Evolutionary conservation across 2,329 filamentous ascomycete genomes (phyloP).

Genomic region (Exophiala phaeomuriformis): DNA sequence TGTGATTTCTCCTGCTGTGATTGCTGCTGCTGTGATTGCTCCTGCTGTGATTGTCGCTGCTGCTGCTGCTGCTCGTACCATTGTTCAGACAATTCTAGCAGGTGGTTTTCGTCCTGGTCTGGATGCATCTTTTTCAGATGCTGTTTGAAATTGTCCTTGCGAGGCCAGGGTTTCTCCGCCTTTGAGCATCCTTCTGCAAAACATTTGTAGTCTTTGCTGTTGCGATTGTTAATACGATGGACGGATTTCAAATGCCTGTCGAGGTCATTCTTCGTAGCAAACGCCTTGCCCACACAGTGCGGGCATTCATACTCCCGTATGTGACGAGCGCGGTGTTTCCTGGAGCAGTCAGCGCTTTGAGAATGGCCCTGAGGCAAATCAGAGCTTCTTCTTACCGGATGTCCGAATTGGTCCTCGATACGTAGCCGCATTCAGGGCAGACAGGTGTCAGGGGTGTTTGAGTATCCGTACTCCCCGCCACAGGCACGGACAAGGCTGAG

Average conservation of each 20-base stretch:
- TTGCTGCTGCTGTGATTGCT: background rate
- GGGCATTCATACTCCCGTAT: constrained; percentile 59
- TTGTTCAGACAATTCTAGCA: constrained; percentile 41
- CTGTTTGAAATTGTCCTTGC: constrained; percentile 77
- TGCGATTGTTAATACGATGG: constrained; percentile 46
- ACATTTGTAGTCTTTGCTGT: constrained; percentile 53
- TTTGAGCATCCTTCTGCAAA: constrained; percentile 49
- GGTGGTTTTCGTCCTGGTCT: constrained; percentile 37
- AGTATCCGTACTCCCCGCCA: background rate
- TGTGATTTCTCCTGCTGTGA: too few relatives aligned
- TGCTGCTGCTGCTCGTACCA: constrained; percentile 31
- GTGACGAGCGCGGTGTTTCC: constrained; percentile 69
- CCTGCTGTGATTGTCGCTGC: background rate
- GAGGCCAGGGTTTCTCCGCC: constrained; percentile 65
- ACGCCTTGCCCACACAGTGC: constrained; percentile 52
- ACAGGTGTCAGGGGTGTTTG: background rate
- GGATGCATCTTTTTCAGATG: constrained; percentile 66
- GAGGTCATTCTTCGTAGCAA: constrained; percentile 73
- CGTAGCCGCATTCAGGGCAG: constrained; percentile 13
- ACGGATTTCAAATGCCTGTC: constrained; percentile 69
- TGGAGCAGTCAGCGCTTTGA: constrained; percentile 33
- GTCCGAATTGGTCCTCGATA: constrained; percentile 35
- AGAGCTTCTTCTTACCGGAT: constrained; percentile 31
- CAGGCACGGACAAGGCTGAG: background rate
- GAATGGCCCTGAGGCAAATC: background rate